Percentiles rank a stretch among this genome's conserved stretches.
phyloP scores from a whole-genome alignment of 1,139 yeast genomes.

The Kodamaea derodonti region DNA sequence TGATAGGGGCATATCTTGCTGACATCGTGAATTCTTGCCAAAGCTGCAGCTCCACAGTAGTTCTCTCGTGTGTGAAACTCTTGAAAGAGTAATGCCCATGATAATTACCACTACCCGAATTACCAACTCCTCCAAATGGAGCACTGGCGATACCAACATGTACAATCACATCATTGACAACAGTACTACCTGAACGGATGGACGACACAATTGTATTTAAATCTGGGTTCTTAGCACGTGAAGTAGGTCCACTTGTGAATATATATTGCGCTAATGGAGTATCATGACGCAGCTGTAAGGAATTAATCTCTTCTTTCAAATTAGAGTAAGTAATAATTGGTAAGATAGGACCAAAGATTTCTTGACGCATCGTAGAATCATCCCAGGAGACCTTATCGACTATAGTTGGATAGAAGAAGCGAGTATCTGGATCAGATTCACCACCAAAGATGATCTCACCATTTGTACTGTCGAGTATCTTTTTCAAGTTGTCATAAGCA shows the following conservation, averaged over 20 bases:
- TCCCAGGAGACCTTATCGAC: slow-evolving; percentile 52
- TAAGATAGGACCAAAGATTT: slow-evolving; percentile 81
- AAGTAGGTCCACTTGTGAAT: slow-evolving; percentile 49
- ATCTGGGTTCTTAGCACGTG: slow-evolving; percentile 41
- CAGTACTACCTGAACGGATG: slow-evolving; percentile 72
- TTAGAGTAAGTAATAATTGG: slow-evolving; percentile 62
- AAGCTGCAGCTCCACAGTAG: slow-evolving; percentile 63
- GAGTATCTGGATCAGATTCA: slow-evolving; percentile 34
- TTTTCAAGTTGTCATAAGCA: slow-evolving; percentile 50
- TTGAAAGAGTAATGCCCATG: slow-evolving; percentile 76
- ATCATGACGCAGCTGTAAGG: slow-evolving; percentile 55
- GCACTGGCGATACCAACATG: slow-evolving; percentile 70
- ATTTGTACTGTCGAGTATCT: slow-evolving; percentile 46
- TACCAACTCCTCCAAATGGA: slow-evolving; percentile 93
- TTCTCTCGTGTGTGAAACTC: slow-evolving; percentile 73
- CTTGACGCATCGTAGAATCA: slow-evolving; percentile 72
- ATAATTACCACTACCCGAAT: slow-evolving; percentile 76
- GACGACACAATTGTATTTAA: slow-evolving; percentile 46
- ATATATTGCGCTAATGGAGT: slow-evolving; percentile 87
- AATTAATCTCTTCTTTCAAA: slow-evolving; percentile 44
- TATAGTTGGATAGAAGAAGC: slow-evolving; percentile 73
- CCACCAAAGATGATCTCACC: slow-evolving; percentile 66
- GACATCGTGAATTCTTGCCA: slow-evolving; percentile 59
- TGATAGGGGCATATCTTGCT: slow-evolving; percentile 70
- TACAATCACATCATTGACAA: slow-evolving; percentile 68